A percentile compares a stretch with the other conserved stretches of the same genome.
Evolutionary conservation across 78 protist genomes (phyloP).

Genomic region (Dictyostelium brefeldianum): DNA sequence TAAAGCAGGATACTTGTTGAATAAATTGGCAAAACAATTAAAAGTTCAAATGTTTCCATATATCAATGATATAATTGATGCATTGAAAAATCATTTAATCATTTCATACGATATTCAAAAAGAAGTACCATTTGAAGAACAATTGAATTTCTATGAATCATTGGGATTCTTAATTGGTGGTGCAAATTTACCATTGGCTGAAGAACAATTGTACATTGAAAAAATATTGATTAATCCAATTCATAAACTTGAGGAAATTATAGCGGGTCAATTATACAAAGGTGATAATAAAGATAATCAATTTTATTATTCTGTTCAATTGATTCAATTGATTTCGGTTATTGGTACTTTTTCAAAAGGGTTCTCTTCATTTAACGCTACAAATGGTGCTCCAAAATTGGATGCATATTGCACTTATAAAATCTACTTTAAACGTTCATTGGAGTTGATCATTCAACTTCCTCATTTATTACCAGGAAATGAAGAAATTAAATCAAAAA

Average conservation of each 20-base stretch:
- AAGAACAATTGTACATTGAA: constrained; percentile 44
- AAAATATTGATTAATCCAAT: constrained; percentile 34
- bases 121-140: constrained; percentile 78
- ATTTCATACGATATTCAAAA: constrained; percentile 72
- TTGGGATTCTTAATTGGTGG: constrained; percentile 67
- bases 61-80: constrained; percentile 53
- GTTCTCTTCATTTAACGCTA: constrained; percentile 41
- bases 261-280: constrained; percentile 25
- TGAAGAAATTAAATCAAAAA: constrained; percentile 57
- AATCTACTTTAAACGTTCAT: constrained; percentile 37
- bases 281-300: constrained; percentile 62
- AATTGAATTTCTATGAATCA: constrained; percentile 66
- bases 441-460: constrained; percentile 26
- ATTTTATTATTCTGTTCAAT: constrained; percentile 33
- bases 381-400: constrained; percentile 22
- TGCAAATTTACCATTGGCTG: constrained; percentile 17
- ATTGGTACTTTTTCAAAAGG: constrained; percentile 78
- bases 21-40: constrained; percentile 56
- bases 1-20: constrained; percentile 46
- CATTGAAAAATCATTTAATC: constrained; percentile 50
- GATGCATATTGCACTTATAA: constrained; percentile 30
- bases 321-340: constrained; percentile 41
- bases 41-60: constrained; percentile 61
- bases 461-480: constrained; percentile 37
- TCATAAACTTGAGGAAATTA: constrained; percentile 34